phyloP scores from a whole-genome alignment of 2,329 filamentous ascomycete genomes.

The Cladosporium halotolerans region DNA sequence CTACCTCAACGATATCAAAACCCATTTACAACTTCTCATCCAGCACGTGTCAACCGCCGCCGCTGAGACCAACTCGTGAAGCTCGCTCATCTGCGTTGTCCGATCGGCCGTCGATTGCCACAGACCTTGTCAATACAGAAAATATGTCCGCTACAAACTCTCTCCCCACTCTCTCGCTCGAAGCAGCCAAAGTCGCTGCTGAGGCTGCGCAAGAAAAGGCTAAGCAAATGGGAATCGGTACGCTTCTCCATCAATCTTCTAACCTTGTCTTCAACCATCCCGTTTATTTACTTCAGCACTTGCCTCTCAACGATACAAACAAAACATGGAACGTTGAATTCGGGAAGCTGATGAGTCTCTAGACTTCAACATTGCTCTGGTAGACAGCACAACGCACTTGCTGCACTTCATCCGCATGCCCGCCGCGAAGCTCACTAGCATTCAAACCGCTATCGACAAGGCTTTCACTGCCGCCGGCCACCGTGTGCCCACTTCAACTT shows the following conservation, averaged over 20 bases:
- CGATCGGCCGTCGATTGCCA: no score
- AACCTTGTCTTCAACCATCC: background rate
- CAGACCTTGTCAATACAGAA: background rate
- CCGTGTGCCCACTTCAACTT: slow-evolving; percentile 44
- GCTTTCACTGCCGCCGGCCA: slow-evolving; percentile 54
- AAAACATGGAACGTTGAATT: no score
- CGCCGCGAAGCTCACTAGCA: slow-evolving; percentile 45
- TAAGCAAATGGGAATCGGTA: slow-evolving; percentile 32
- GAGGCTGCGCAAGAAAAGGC: slow-evolving; percentile 32
- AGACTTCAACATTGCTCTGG: slow-evolving; percentile 47
- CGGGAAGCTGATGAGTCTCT: slow-evolving; percentile 5
- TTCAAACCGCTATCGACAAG: slow-evolving; percentile 59
- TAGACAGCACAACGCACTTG: slow-evolving; percentile 41
- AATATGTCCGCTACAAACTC: slow-evolving; percentile 22
- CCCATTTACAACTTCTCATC: no score
- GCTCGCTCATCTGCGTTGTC: no score
- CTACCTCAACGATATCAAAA: no score
- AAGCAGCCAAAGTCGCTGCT: slow-evolving; percentile 30
- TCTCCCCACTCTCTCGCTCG: slow-evolving; percentile 30
- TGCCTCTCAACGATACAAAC: no score
- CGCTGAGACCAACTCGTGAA: no score
- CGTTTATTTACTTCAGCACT: no score
- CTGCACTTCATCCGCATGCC: slow-evolving; percentile 45
- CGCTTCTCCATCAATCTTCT: background rate
- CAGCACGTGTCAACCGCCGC: background rate